Evolutionary conservation across 257 asterid genomes (phyloP).

Genomic region (Jacaranda mimosifolia): DNA sequence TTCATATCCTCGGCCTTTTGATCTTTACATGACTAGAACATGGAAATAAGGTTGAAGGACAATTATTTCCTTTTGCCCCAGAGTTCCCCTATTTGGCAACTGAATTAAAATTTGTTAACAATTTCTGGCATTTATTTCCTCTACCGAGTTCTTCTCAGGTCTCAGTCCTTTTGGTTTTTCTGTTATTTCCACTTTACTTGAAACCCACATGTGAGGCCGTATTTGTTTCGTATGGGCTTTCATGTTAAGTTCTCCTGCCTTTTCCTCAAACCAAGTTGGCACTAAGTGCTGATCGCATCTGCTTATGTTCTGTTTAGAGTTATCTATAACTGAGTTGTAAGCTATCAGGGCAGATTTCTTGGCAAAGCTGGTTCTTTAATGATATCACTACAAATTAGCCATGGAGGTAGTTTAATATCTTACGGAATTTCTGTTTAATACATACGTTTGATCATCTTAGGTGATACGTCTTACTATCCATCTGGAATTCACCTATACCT

Average conservation of each 20-base stretch:
- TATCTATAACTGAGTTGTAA: neutral
- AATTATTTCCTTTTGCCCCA: neutral
- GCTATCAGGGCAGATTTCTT: neutral
- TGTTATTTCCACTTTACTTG: no score
- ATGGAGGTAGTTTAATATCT: neutral
- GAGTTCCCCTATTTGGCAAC: neutral
- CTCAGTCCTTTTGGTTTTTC: no score
- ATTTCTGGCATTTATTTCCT: neutral
- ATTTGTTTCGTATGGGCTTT: no score
- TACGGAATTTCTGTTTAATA: neutral
- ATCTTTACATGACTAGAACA: neutral
- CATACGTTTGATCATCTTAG: neutral
- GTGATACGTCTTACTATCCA: neutral
- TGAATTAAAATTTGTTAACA: neutral
- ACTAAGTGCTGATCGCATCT: no score
- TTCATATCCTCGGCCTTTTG: no score
- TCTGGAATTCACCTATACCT: neutral
- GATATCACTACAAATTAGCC: no score
- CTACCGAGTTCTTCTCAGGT: neutral
- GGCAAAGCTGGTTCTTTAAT: neutral
- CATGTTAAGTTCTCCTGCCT: no score
- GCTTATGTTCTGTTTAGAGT: neutral
- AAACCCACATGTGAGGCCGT: no score
- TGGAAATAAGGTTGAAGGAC: neutral
- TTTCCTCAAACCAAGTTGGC: neutral